Evolutionary conservation across 805 yeast genomes (phyloP), one percentile per base, ranked within the genome.

Genomic region (Myxozyma lipomycoides): DNA sequence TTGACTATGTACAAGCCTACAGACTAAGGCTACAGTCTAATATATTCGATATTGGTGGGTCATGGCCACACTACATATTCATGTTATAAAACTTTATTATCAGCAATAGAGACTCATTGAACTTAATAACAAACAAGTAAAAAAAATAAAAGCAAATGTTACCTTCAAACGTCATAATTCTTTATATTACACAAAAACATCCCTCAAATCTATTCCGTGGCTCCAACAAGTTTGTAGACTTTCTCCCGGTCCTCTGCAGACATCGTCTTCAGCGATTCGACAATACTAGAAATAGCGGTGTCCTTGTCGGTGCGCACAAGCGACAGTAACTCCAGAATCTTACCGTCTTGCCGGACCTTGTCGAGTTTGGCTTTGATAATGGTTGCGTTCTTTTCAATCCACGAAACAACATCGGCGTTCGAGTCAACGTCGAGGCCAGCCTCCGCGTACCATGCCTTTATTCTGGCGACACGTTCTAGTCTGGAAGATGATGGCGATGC

Each of bases 381-480:
- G 3, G 26, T 25, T 7, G 21, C 49, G 25, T 35, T 45, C 26
- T 35, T 21, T 19, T 43, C 48, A 37, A 55, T 40, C 58, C 58
- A 55, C 35, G 43, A 44, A 12, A 50, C 59, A 15, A 46, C 51
- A 4, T 40, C 52, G 9, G 24, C 23, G 38, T 53, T 55, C 4
- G 52, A 49, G 26, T 19, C 23, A 19, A 50, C 55, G 37, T 53
- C 46, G 9, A 53, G 17, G n/a, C 55, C 55, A 12, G 52, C 55
- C 36, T 53, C 58, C 15, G 51, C 58, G 23, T 43, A 50, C 54
- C 54, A 50, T 10, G 58, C 43, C 77, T 84, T 85, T 64, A 90
- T 74, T 74, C 95, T 81, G 30, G 96, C 86, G 53, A 83, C 80
- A 72, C 83, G 82, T 70, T 90, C 96, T 53, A 89, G 75, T 69